These are phyloP conservation scores for Omphalea diandra DNA, from an alignment of 441 rosid genomes.

Conservation along the genomic window DNA sequence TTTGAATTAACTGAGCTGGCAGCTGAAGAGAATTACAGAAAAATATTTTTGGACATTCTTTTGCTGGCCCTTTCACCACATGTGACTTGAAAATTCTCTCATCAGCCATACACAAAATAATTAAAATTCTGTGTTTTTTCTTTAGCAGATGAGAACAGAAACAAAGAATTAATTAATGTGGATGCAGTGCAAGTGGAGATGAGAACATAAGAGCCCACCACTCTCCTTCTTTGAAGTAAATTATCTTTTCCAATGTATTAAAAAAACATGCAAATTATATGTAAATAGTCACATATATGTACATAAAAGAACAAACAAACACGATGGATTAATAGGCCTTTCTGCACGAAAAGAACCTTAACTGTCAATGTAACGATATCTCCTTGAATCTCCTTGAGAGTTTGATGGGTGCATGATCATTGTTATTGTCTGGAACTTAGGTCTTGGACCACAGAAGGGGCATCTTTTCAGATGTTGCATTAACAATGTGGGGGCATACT, in stretches of 20 bases:
- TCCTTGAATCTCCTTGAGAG: slow-evolving; percentile 36
- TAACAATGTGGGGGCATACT: slow-evolving; percentile 31
- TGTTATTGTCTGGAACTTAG: slow-evolving; percentile 40
- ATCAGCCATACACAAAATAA: slow-evolving; percentile 4
- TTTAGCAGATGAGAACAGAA: slow-evolving; percentile 32
- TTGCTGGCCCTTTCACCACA: slow-evolving; percentile 27
- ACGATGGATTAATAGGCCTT: slow-evolving; percentile 17
- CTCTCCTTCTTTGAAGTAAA: not conserved
- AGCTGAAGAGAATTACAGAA: not conserved
- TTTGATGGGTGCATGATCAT: slow-evolving; percentile 42
- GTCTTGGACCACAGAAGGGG: slow-evolving; percentile 46
- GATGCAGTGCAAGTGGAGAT: slow-evolving; percentile 35
- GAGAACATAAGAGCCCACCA: slow-evolving; percentile 34
- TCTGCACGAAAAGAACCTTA: slow-evolving; percentile 25
- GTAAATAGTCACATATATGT: too few relatives aligned
- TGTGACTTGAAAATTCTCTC: slow-evolving; percentile 27
- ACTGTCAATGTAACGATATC: slow-evolving; percentile 38
- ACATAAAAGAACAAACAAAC: not conserved
- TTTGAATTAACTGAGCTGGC: slow-evolving; percentile 1
- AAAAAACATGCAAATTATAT: too few relatives aligned
- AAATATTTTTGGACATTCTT: slow-evolving; percentile 23
- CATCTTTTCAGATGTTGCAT: slow-evolving; percentile 52
- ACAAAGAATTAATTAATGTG: slow-evolving; percentile 33
- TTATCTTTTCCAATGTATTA: not conserved
- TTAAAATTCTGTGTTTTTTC: slow-evolving; percentile 17